Evolutionary conservation across 2,329 filamentous ascomycete genomes (phyloP).

Genomic region (Aspergillus udagawae): DNA sequence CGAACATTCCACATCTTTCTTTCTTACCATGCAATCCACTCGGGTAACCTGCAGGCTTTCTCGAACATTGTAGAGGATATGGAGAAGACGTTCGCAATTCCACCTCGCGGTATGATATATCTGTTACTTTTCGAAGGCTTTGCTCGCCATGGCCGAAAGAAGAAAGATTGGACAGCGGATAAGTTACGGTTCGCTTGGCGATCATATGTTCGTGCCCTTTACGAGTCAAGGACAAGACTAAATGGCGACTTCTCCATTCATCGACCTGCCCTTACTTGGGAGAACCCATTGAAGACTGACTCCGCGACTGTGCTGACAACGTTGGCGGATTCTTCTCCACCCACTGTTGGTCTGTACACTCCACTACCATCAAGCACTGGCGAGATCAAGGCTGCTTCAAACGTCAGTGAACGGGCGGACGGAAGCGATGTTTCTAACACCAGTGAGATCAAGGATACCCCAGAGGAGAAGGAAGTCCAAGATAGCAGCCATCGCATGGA

Average conservation of each 20-base stretch:
- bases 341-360: constrained; percentile 20
- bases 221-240: constrained; percentile 31
- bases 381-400: neutral
- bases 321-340: constrained; percentile 4
- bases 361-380: constrained; percentile 18
- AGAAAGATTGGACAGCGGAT: constrained; percentile 67
- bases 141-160: constrained; percentile 61
- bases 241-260: constrained; percentile 15
- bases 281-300: constrained; percentile 25
- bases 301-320: constrained; percentile 4
- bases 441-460: constrained; percentile 4
- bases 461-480: neutral
- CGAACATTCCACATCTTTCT: constrained; percentile 78
- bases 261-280: constrained; percentile 20
- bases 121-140: constrained; percentile 82
- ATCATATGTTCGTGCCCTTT: constrained; percentile 53
- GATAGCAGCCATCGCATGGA: neutral
- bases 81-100: constrained; percentile 60
- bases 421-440: neutral
- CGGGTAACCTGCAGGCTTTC: constrained; percentile 69
- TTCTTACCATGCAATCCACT: constrained; percentile 63
- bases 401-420: neutral
- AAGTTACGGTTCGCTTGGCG: constrained; percentile 66
- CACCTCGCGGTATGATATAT: constrained; percentile 72
- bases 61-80: constrained; percentile 75